Base-by-base conservation (phyloP, 805 yeast genomes). In the Schizosaccharomyces lindneri region DNA sequence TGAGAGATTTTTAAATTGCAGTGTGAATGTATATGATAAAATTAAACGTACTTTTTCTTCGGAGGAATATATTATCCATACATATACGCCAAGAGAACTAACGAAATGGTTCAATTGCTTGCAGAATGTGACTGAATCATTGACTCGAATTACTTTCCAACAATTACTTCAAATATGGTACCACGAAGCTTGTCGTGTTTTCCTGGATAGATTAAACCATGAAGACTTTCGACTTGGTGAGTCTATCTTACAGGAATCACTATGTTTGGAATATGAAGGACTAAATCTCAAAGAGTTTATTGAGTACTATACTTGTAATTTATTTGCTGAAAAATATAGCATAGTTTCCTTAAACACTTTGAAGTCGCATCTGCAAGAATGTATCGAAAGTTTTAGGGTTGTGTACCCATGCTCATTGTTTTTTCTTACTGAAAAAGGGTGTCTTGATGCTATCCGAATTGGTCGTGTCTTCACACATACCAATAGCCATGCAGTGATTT, bases 401-500 rank as follows among this genome's bases (percentile, higher is more conserved):
- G 41, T 13, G 3, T 36, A 7, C 15, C 41, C 41, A 36, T 5
- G 9, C 11, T 36, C 41, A 5, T 2, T 36, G 4, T 36, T 36
- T 36, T 9, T 36, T 3, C 41, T 13, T 36, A 36, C 41, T 5
- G 41, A 36, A 11, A 36, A 36, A 36, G 15, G 15, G 1, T 36
- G 41, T 36, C 41, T 36, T 1, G 41, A 88, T 68, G 76, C 84
- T 27, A 71, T 90, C 32, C 72, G 95, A 63, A 80, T 89, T 59
- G 95, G 89, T 67, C 73, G 97, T 62, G 90, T 87, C 0, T 70
- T 90, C 60, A 77, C 82, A 61, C 95, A 87, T 67, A 82, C 83
- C 0, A 97, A 89, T 67, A 97, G 97, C 0, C 97, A 90, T 70
- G 70, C 86, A 75, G 85, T 90, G 65, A 69, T 90, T 48, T 84